These are phyloP conservation scores for Entomortierella beljakovae DNA, from an alignment of 192 early-diverging fungal species.

Conservation along the genomic window DNA sequence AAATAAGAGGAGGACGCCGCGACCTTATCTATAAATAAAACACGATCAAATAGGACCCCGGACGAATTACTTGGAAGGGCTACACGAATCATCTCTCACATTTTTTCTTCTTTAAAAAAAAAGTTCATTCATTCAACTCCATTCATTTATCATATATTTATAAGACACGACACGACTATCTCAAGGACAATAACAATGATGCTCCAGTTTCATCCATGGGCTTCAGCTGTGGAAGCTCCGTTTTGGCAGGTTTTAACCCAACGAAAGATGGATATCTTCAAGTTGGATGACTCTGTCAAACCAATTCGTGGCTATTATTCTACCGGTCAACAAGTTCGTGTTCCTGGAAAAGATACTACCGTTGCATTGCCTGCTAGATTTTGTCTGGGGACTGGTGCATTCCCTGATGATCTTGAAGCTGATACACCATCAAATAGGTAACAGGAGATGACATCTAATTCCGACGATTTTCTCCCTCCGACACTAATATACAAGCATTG, in stretches of 20 bases:
- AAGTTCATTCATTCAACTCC: no score
- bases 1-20: no score
- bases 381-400: constrained; percentile 67
- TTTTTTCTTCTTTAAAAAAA: no score
- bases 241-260: constrained; percentile 91
- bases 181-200: constrained; percentile 2
- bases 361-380: constrained; percentile 71
- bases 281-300: constrained; percentile 75
- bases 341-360: constrained; percentile 56
- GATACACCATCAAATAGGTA: constrained; percentile 22
- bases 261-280: constrained; percentile 87
- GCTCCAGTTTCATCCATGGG: constrained; percentile 88
- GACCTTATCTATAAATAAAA: no score
- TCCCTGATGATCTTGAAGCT: constrained; percentile 46
- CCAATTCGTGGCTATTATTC: constrained; percentile 74
- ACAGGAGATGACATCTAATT: no score
- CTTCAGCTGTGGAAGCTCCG: constrained; percentile 85
- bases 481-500: neutral
- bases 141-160: no score
- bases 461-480: neutral
- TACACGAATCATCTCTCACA: no score
- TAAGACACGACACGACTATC: no score
- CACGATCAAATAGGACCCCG: no score
- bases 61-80: no score
- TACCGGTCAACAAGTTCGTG: constrained; percentile 61